Evolutionary conservation across 495 filamentous ascomycete genomes (phyloP).

Genomic region (Penicillium mononematosum): DNA sequence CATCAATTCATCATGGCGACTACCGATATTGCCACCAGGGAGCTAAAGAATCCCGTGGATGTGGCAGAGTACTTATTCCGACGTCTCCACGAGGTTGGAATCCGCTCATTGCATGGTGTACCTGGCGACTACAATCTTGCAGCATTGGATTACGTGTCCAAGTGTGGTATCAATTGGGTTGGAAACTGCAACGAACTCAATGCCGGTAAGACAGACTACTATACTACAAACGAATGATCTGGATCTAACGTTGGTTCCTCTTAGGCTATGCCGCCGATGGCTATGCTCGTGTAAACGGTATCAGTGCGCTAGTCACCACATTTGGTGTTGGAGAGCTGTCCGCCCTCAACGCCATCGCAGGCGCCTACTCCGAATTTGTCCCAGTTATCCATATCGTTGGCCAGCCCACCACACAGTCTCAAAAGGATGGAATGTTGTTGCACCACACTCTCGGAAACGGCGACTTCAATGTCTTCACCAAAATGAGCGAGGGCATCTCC

Average conservation of each 20-base stretch:
- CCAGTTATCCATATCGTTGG: constrained; percentile 67
- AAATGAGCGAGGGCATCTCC: constrained; percentile 73
- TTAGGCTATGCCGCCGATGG: constrained; percentile 70
- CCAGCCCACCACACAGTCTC: constrained; percentile 51
- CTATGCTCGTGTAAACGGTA: constrained; percentile 67
- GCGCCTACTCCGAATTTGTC: constrained; percentile 60
- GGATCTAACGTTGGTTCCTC: not conserved
- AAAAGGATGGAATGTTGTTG: constrained; percentile 62
- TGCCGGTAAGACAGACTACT: constrained; percentile 47
- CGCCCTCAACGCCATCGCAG: constrained; percentile 67
- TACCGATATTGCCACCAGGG: constrained; percentile 53
- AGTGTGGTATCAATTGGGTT: constrained; percentile 60
- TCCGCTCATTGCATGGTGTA: constrained; percentile 62
- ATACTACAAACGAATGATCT: not conserved
- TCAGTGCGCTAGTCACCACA: constrained; percentile 63
- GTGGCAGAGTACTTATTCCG: constrained; percentile 63
- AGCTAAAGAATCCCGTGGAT: constrained; percentile 55
- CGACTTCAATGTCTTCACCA: constrained; percentile 79
- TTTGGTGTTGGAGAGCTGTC: constrained; percentile 72
- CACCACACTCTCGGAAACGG: constrained; percentile 95
- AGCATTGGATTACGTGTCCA: constrained; percentile 62
- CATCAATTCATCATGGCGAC: constrained; percentile 36
- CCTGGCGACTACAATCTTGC: constrained; percentile 59
- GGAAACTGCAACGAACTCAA: constrained; percentile 71
- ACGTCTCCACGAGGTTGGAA: constrained; percentile 61